phyloP scores from a whole-genome alignment of 1,284 basidiomycete genomes.

The Neolentinus lepideus region DNA sequence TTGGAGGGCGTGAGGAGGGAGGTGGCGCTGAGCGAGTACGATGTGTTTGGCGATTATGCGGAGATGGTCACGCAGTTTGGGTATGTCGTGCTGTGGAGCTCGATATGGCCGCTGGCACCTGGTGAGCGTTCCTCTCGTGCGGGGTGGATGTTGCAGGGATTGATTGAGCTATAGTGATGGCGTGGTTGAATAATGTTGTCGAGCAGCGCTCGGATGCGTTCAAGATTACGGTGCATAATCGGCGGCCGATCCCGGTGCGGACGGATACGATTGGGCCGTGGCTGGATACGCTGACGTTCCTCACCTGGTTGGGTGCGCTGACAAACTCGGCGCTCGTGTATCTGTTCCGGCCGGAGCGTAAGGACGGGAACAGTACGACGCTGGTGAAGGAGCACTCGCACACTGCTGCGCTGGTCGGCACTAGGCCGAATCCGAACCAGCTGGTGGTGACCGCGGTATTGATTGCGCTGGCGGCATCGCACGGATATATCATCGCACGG shows the following conservation, averaged over 20 bases:
- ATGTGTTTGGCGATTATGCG: conserved; percentile 79
- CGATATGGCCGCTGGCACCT: conserved; percentile 93
- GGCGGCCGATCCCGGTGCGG: conserved; percentile 80
- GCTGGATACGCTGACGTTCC: conserved; percentile 83
- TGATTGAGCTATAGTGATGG: conserved; percentile 42
- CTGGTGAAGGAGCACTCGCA: conserved; percentile 18
- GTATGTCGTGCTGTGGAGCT: conserved; percentile 87
- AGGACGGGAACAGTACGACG: conserved; percentile 17
- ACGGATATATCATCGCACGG: conserved; percentile 70
- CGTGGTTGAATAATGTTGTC: conserved; percentile 82
- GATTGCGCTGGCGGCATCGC: conserved; percentile 72
- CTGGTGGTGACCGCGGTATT: conserved; percentile 64
- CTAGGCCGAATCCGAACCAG: conserved; percentile 33
- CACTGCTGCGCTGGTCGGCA: background rate
- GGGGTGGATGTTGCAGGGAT: no score
- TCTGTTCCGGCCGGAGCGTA: conserved; percentile 50
- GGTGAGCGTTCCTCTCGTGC: conserved; percentile 29
- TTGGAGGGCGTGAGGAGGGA: conserved; percentile 75
- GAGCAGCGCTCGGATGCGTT: conserved; percentile 92
- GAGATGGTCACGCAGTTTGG: conserved; percentile 98
- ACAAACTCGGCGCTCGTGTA: conserved; percentile 85
- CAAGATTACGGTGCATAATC: conserved; percentile 85
- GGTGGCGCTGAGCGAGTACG: conserved; percentile 77
- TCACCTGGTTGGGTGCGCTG: conserved; percentile 82
- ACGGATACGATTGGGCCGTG: conserved; percentile 93